Base-by-base conservation (phyloP, 164 flowering plant species). In the Buxus sempervirens region DNA sequence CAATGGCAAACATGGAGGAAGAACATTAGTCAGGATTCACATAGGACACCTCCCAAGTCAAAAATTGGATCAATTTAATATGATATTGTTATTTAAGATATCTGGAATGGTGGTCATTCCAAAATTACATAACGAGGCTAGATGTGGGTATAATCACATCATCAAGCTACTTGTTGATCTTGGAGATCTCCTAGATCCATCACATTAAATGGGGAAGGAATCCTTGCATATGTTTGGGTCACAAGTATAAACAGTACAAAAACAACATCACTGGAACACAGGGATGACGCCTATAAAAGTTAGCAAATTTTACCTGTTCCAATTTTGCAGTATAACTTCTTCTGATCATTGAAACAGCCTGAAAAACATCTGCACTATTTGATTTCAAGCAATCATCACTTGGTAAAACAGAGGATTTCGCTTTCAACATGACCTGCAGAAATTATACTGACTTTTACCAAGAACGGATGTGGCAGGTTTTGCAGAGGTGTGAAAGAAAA, bases 381-480 rank as follows among this genome's bases (percentile, higher is more conserved):
- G 80, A 73, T 19, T 63, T 75, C 67, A 78, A 57, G 68, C 54
- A 25, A 71, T 79, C 81, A 63, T 66, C 77, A 59, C 62, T 59
- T n/a, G 63, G 42, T 58, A 73, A 36, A 55, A 45, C 58, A 58
- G 79, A 66, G 41, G 76, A 24, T 36, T 75, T 80, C 61, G 69
- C 65, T 72, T 81, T 85, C 58, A 62, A 81, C 76, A 72, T 76
- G n/a, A 71, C 82, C 96, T 90, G 83, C 66, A 77, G 23, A 58
- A 53, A 64, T 51, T 24, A 38, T 21, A 71, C 54, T 36, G 41
- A 13, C 62, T 57, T 63, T 60, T 56, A 58, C 45, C 59, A 66
- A 56, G 22, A 66, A 49, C 63, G 54, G 12, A 65, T 9, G 32
- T 41, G 66, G 26, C 69, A 65, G 20, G 54, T 57, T 64, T 20